Evolutionary conservation across 768 basidiomycete genomes (phyloP), one percentile per base, ranked within the genome.

Genomic region (Pleurotus pulmonarius): DNA sequence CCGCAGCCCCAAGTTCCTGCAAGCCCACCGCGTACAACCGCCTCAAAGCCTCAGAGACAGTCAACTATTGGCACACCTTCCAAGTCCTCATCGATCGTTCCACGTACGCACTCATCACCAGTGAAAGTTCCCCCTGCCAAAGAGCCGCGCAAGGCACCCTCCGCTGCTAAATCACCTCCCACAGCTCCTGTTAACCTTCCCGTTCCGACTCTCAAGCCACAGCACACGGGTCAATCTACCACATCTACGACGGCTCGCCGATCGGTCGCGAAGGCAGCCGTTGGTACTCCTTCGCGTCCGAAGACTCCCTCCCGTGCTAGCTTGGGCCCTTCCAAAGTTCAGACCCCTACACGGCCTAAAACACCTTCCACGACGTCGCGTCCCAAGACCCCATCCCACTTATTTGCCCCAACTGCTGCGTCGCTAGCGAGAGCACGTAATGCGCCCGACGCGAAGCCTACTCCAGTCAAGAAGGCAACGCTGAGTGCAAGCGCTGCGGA

Each of bases 371-470:
- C 70, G 2, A 64, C 69, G 26, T 67, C 70, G 15, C 76, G 80
- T 55, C 78, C 82, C 37, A 88, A 86, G 70, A 86, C 85, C 0
- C 83, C 86, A 2, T 74, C 83, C 1, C 85, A 88, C 11, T 68
- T 92, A 18, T 91, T 87, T 64, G 90, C 91, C 5, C 91, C 91
- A 0, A 93, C 91, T 1, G 91, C 90, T 0, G 88, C 90, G 3
- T 90, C 90, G 7, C 80, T 92, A 6, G 91, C 91, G 0, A 80
- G 77, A 49, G 77, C 86, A 34, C 84, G 88, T 48, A 82, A 79
- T 63, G 76, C 80, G 0, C 74, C 73, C 6, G 75, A 75, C 1
- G 70, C 69, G 1, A 70, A 75, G 5, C 77, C 83, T 0, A 73
- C 75, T 0, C 78, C 85, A 0, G 68, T 70, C 16, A 83, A 80